These are phyloP conservation scores for Catharanthus roseus DNA, from an alignment of 257 asterid genomes.

Conservation along the genomic window DNA sequence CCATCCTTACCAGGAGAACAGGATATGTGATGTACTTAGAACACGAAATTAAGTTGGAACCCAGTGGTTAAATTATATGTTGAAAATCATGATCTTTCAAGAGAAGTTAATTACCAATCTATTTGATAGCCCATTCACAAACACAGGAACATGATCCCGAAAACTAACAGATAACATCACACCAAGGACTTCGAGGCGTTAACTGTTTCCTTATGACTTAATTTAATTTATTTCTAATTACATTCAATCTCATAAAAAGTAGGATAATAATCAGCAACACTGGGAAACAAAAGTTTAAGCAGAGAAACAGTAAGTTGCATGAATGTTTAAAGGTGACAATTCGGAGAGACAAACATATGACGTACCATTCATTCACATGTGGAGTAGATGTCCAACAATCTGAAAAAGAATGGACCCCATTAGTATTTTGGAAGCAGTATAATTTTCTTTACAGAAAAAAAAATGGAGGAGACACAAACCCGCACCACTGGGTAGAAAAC, in stretches of 20 bases:
- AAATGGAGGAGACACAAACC: background rate
- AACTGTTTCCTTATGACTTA: background rate
- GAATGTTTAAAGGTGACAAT: background rate
- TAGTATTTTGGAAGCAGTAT: background rate
- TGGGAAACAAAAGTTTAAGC: background rate
- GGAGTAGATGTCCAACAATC: constrained; percentile 91
- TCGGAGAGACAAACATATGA: constrained; percentile 4
- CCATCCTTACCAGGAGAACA: constrained; percentile 9
- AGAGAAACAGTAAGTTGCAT: background rate
- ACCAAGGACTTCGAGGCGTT: too few species aligned
- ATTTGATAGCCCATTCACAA: background rate
- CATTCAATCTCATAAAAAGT: background rate
- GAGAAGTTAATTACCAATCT: background rate
- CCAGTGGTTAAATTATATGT: background rate
- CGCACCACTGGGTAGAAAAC: background rate
- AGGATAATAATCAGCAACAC: background rate
- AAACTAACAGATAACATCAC: background rate
- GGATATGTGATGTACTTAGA: background rate
- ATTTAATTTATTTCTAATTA: background rate
- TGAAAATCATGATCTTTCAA: background rate
- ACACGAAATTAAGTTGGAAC: background rate
- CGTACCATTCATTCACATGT: constrained; percentile 72
- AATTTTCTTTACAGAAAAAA: too few species aligned
- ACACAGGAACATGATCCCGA: background rate
- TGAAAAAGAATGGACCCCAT: constrained; percentile 32